Conservation (phyloP, 306 rosid genomes). For the Cucurbita moschata region DNA sequence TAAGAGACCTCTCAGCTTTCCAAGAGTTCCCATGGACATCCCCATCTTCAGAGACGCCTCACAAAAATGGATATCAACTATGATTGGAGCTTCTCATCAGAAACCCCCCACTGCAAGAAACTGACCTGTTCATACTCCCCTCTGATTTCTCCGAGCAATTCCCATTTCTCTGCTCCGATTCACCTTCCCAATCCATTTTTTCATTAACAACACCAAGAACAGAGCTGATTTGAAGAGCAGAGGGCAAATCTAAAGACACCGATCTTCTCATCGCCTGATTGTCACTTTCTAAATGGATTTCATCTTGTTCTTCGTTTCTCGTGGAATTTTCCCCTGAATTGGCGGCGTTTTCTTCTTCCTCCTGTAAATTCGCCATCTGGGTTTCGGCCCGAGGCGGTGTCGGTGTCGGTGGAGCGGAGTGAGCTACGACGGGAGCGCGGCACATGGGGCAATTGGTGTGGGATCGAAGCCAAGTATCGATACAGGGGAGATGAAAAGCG, state of each 20-base stretch:
- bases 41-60: not conserved
- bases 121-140: slow-evolving; percentile 46
- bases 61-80: not conserved
- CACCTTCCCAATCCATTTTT: not conserved
- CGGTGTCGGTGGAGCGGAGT: not conserved
- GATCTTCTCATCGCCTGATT: slow-evolving; percentile 37
- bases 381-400: slow-evolving; percentile 3
- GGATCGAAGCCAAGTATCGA: slow-evolving; percentile 83
- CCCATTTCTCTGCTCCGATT: not conserved
- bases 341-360: not conserved
- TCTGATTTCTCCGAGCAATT: not conserved
- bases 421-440: slow-evolving; percentile 48
- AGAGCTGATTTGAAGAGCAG: slow-evolving; percentile 25
- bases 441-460: slow-evolving; percentile 85
- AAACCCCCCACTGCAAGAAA: slow-evolving; percentile 42
- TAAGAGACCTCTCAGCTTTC: slow-evolving; percentile 21
- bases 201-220: not conserved
- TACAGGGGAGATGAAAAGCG: slow-evolving; percentile 75
- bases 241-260: slow-evolving; percentile 42
- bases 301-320: not conserved
- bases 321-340: not conserved
- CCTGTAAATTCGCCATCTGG: not conserved
- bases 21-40: slow-evolving; percentile 15
- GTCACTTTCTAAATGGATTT: not conserved
- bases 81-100: not conserved